Base-by-base conservation (phyloP, 352 stramenopile species). In the Globisporangium paddicum region DNA sequence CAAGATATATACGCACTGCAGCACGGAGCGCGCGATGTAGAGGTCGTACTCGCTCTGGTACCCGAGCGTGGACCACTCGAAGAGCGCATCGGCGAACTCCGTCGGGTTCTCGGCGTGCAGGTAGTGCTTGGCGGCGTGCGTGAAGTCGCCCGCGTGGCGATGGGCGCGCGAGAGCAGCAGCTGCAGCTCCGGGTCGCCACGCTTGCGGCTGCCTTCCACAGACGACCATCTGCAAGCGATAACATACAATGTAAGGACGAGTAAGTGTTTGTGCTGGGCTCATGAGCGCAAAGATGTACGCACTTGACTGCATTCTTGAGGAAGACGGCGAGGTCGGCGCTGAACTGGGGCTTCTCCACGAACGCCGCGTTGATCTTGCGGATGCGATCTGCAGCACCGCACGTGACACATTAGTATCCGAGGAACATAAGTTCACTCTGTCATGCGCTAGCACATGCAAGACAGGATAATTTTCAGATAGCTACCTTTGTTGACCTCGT, bases 251-350 rank as follows among this genome's bases (percentile, higher is more conserved):
- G 14, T 7, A n/a, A n/a, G n/a, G n/a, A n/a, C n/a, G 10, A 26
- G 7, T 49, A 34, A 32, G 35, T 35, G 23, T 23, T 53, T 41
- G 52, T 32, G 18, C 53, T 58, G 13, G 49, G 11, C 9, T 38
- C 46, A 58, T 23, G 46, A 1, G 41, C n/a, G 13, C 30, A 44
- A 42, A 44, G 21, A 40, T 16, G n/a, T n/a, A 67, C 75, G 45
- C 51, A 92, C 72, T 92, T 92, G 70, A 94, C 85, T 9, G 85
- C 82, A 44, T 86, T 74, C 73, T 89, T 89, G 46, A 94, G 77
- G 21, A 94, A 74, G 0, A 80, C 62, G 0, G 79, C 73, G 42
- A 90, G 67, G 38, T 93, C 83, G 25, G 75, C 71, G 49, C 77
- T 87, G 60, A 81, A 93, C 58, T 86, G 68, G 35, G 80, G 77